Evolutionary conservation across 805 yeast species (phyloP).

Genomic region (Naumovozyma baii): DNA sequence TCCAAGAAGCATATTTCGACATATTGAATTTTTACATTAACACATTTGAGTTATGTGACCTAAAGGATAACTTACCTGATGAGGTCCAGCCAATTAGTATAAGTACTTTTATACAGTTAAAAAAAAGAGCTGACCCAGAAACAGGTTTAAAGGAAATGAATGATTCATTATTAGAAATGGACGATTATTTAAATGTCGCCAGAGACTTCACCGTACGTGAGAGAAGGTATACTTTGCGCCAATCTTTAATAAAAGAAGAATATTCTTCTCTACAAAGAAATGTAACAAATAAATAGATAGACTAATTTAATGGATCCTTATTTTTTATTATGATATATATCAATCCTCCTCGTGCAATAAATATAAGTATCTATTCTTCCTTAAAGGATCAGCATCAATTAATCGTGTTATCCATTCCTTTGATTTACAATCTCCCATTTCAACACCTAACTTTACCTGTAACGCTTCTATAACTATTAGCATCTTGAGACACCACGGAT

Average conservation of each 20-base stretch:
- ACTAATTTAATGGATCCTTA: too few species aligned
- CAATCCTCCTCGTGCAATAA: slow-evolving; percentile 9
- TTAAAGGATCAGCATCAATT: slow-evolving; percentile 51
- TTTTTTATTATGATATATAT: too few species aligned
- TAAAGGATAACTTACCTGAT: slow-evolving; percentile 34
- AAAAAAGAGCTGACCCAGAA: slow-evolving; percentile 37
- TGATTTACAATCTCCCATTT: slow-evolving; percentile 23
- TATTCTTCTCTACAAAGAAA: slow-evolving; percentile 1
- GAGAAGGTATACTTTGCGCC: slow-evolving; percentile 41
- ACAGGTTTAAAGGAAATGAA: slow-evolving; percentile 22
- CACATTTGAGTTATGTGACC: slow-evolving; percentile 41
- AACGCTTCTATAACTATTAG: slow-evolving; percentile 38
- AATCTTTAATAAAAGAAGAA: slow-evolving; percentile 15
- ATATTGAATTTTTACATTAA: slow-evolving; percentile 54
- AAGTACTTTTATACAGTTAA: slow-evolving; percentile 33
- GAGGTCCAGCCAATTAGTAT: slow-evolving; percentile 16
- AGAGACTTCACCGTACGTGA: slow-evolving; percentile 34
- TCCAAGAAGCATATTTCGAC: slow-evolving; percentile 44
- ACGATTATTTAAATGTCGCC: slow-evolving; percentile 36
- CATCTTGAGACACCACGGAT: slow-evolving; percentile 68
- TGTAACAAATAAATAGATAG: not conserved
- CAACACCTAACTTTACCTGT: slow-evolving; percentile 25
- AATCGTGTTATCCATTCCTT: slow-evolving; percentile 33
- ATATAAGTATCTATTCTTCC: slow-evolving; percentile 50
- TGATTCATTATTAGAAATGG: slow-evolving; percentile 14